A percentile compares a stretch with the other conserved stretches of the same genome.
phyloP scores from a whole-genome alignment of 2,329 filamentous ascomycete genomes.

The Cladophialophora immunda region DNA sequence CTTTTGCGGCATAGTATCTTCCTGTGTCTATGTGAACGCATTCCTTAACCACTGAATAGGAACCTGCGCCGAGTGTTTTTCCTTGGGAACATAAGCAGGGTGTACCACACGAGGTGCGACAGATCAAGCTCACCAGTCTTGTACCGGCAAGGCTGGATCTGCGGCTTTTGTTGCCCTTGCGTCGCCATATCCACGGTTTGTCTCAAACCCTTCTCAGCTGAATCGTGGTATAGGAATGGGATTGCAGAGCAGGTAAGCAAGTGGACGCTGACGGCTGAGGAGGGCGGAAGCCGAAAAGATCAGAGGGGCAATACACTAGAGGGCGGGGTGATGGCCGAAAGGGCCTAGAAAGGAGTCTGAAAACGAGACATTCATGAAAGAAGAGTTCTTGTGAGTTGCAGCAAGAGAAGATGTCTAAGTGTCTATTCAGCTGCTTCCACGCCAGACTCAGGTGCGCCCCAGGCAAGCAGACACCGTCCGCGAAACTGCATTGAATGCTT shows the following conservation, averaged over 20 bases:
- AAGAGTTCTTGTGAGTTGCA: background rate
- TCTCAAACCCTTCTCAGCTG: background rate
- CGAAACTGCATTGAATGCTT: background rate
- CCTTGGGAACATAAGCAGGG: slow-evolving; percentile 48
- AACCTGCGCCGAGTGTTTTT: slow-evolving; percentile 95
- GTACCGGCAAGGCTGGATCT: slow-evolving; percentile 95
- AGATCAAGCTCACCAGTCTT: slow-evolving; percentile 71
- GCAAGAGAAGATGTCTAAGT: slow-evolving; percentile 5
- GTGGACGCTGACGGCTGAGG: slow-evolving; percentile 4
- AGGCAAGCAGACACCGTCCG: background rate
- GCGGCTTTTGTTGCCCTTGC: slow-evolving; percentile 52
- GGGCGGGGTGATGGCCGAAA: background rate
- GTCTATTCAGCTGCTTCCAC: slow-evolving; percentile 20
- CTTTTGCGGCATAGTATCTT: slow-evolving; percentile 95
- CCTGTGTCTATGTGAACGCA: slow-evolving; percentile 98
- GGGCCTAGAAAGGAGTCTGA: background rate
- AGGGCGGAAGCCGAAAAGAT: background rate
- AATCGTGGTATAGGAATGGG: background rate
- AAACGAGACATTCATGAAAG: background rate
- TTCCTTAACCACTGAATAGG: slow-evolving; percentile 98
- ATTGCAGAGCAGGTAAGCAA: slow-evolving; percentile 5
- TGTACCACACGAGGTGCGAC: background rate
- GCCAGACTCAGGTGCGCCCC: slow-evolving; percentile 5
- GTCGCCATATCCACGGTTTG: slow-evolving; percentile 8
- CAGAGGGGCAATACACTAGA: no score